Percentiles rank a stretch among this genome's conserved stretches.
phyloP scores from a whole-genome alignment of 1,284 basidiomycete species.

The Pholiota adiposa region DNA sequence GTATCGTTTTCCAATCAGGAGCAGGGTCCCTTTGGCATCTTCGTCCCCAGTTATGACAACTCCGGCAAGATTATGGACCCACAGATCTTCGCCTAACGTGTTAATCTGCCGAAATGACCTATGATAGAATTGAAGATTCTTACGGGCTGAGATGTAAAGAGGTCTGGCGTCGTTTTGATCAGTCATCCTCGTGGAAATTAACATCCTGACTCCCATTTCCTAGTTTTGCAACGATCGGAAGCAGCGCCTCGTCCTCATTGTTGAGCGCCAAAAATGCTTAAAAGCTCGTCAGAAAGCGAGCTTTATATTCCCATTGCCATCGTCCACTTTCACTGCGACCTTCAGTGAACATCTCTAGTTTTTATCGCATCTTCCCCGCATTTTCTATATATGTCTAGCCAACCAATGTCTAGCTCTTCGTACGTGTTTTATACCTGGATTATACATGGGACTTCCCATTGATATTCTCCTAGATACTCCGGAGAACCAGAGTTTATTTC shows the following conservation, averaged over 20 bases:
- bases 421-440: neutral
- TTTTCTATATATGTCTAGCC: neutral
- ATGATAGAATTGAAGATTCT: neutral
- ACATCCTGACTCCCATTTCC: slow-evolving; percentile 8
- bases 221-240: slow-evolving; percentile 23
- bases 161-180: slow-evolving; percentile 8
- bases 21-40: neutral
- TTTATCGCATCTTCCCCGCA: neutral
- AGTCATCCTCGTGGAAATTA: slow-evolving; percentile 21
- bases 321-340: slow-evolving; percentile 1
- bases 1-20: neutral
- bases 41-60: neutral
- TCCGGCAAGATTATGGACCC: neutral
- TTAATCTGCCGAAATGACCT: slow-evolving; percentile 1
- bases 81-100: neutral
- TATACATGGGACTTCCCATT: neutral
- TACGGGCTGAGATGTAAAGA: neutral
- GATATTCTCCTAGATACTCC: slow-evolving; percentile 1
- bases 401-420: neutral
- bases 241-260: slow-evolving; percentile 37
- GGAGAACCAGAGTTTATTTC: slow-evolving; percentile 56
- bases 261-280: slow-evolving; percentile 13
- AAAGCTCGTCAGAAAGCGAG: slow-evolving; percentile 10
- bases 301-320: slow-evolving; percentile 10
- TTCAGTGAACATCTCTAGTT: neutral